Conservation (phyloP, 306 rosid species). For the Abrus precatorius region DNA sequence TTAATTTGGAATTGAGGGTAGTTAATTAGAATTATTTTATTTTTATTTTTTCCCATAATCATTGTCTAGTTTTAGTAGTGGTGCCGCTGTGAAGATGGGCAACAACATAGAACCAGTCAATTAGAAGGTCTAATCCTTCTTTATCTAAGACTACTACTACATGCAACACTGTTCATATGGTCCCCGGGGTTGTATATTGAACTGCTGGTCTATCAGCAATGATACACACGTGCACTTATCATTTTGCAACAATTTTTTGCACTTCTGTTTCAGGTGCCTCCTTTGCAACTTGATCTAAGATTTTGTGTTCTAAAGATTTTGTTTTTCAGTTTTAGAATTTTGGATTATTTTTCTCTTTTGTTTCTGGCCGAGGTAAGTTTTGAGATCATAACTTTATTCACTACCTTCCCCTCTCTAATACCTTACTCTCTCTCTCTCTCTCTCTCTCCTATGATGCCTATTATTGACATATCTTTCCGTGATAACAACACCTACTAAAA, state of each 20-base stretch:
- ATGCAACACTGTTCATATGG: slow-evolving; percentile 56
- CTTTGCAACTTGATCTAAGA: slow-evolving; percentile 34
- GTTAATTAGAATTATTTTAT: background rate
- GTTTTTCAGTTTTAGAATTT: slow-evolving; percentile 48
- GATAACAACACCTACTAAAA: slow-evolving; percentile 57
- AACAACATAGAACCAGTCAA: slow-evolving; percentile 37
- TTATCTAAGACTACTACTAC: slow-evolving; percentile 4
- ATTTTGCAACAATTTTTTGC: slow-evolving; percentile 42
- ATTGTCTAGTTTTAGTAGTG: slow-evolving; percentile 27
- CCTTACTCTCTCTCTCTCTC: background rate
- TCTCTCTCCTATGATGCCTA: slow-evolving; percentile 48
- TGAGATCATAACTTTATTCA: slow-evolving; percentile 33
- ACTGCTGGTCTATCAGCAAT: slow-evolving; percentile 45
- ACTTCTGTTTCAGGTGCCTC: slow-evolving; percentile 63
- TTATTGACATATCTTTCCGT: slow-evolving; percentile 63
- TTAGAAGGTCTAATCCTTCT: slow-evolving; percentile 30
- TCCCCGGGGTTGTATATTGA: slow-evolving; percentile 50
- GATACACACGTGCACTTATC: slow-evolving; percentile 68
- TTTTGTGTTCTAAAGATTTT: slow-evolving; percentile 37
- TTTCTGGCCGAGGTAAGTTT: slow-evolving; percentile 31
- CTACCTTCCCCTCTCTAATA: background rate
- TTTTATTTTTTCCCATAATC: background rate
- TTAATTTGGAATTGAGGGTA: slow-evolving; percentile 1
- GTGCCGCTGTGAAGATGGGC: slow-evolving; percentile 11
- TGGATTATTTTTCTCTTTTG: slow-evolving; percentile 19